phyloP scores from a whole-genome alignment of 371 early-diverging fungal genomes.

The Rhizopus delemar region DNA sequence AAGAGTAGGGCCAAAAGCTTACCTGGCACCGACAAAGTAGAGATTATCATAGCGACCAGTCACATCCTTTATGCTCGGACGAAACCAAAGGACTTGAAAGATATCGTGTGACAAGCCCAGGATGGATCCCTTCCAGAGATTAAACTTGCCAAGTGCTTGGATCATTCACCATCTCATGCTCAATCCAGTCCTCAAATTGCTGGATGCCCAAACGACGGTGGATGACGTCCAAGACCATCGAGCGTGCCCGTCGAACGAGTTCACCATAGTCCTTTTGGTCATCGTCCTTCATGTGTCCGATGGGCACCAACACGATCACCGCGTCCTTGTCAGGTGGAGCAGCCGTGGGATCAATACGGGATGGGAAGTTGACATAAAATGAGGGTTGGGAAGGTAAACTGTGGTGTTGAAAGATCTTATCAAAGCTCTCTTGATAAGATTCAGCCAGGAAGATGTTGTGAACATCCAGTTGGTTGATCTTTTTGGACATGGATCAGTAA shows the following conservation, averaged over 20 bases:
- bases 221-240: conserved; percentile 48
- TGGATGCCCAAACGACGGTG: conserved; percentile 38
- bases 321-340: conserved; percentile 58
- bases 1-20: neutral
- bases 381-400: conserved; percentile 54
- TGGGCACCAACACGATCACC: conserved; percentile 61
- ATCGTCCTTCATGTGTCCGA: conserved; percentile 48
- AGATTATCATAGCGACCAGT: conserved; percentile 54
- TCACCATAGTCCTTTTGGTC: conserved; percentile 30
- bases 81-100: conserved; percentile 61
- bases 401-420: conserved; percentile 56
- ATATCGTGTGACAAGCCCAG: conserved; percentile 63
- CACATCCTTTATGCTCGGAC: conserved; percentile 60
- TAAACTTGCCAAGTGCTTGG: conserved; percentile 66
- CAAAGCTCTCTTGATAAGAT: conserved; percentile 60
- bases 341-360: conserved; percentile 58
- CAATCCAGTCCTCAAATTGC: conserved; percentile 49
- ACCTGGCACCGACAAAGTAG: conserved; percentile 62
- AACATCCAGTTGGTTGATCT: conserved; percentile 52
- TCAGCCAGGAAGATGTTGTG: conserved; percentile 69
- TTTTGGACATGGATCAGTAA: conserved; percentile 61
- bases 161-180: conserved; percentile 58
- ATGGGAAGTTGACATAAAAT: conserved; percentile 67
- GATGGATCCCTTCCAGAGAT: conserved; percentile 62
- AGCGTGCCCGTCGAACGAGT: conserved; percentile 47